A percentile compares a stretch with the other conserved stretches of the same genome.
Evolutionary conservation across 2,329 filamentous ascomycete species (phyloP).

Genomic region (Acephala macrosclerotiorum): DNA sequence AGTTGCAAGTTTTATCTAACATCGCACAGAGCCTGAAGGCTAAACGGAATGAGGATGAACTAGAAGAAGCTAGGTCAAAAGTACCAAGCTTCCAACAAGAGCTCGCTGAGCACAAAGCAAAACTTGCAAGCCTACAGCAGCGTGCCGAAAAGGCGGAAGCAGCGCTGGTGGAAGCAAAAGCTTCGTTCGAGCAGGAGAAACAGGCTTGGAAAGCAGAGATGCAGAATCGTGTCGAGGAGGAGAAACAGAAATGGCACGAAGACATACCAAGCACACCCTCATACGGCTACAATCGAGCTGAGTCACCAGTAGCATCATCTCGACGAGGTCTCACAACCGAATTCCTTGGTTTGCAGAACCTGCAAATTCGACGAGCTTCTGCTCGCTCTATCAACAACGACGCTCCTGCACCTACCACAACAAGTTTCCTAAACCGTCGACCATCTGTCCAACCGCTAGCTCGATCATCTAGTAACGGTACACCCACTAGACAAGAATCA

Average conservation of each 20-base stretch:
- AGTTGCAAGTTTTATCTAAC: slow-evolving; percentile 38
- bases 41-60: slow-evolving; percentile 75
- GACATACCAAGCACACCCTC: slow-evolving; percentile 45
- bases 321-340: slow-evolving; percentile 43
- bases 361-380: slow-evolving; percentile 41
- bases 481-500: slow-evolving; percentile 43
- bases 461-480: slow-evolving; percentile 40
- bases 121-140: slow-evolving; percentile 68
- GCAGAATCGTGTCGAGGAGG: slow-evolving; percentile 68
- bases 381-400: slow-evolving; percentile 42
- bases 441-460: slow-evolving; percentile 37
- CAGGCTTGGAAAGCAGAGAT: slow-evolving; percentile 63
- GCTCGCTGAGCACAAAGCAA: slow-evolving; percentile 63
- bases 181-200: slow-evolving; percentile 65
- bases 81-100: slow-evolving; percentile 72
- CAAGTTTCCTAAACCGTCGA: slow-evolving; percentile 35
- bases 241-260: slow-evolving; percentile 65
- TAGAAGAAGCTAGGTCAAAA: slow-evolving; percentile 73
- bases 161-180: slow-evolving; percentile 64
- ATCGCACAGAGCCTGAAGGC: slow-evolving; percentile 65
- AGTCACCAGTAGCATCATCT: slow-evolving; percentile 42
- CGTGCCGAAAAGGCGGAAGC: slow-evolving; percentile 72
- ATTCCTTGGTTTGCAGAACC: slow-evolving; percentile 47
- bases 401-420: slow-evolving; percentile 31
- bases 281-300: slow-evolving; percentile 42